phyloP scores from a whole-genome alignment of 805 yeast species.

The Wickerhamomyces pijperi region DNA sequence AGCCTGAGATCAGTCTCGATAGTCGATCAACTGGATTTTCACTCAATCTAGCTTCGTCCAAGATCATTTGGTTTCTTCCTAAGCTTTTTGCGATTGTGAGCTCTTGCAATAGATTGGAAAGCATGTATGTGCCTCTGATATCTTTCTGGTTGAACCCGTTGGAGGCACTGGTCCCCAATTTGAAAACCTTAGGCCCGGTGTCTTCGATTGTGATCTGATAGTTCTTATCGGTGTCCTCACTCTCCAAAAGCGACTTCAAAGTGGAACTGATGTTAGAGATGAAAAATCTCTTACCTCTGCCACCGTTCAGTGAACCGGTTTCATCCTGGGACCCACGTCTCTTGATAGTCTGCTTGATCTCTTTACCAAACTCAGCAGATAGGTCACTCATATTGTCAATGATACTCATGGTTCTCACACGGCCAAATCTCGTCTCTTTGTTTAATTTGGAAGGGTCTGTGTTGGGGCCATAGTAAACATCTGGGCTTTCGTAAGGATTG shows the following conservation, averaged over 20 bases:
- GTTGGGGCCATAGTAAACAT: slow-evolving; percentile 55
- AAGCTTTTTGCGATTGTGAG: slow-evolving; percentile 73
- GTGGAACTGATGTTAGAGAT: slow-evolving; percentile 70
- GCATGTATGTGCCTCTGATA: slow-evolving; percentile 81
- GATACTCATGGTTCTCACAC: slow-evolving; percentile 50
- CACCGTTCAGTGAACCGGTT: slow-evolving; percentile 21
- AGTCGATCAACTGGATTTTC: slow-evolving; percentile 82
- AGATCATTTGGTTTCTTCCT: slow-evolving; percentile 65
- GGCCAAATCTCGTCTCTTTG: slow-evolving; percentile 29
- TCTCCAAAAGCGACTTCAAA: slow-evolving; percentile 50
- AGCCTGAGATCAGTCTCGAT: slow-evolving; percentile 58
- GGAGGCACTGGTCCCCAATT: slow-evolving; percentile 75
- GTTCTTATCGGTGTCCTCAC: slow-evolving; percentile 80
- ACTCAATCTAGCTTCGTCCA: slow-evolving; percentile 74
- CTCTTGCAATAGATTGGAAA: slow-evolving; percentile 79
- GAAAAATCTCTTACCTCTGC: slow-evolving; percentile 38
- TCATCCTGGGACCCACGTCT: slow-evolving; percentile 50
- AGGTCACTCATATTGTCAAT: slow-evolving; percentile 17
- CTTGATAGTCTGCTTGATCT: slow-evolving; percentile 18
- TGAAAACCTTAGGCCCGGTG: slow-evolving; percentile 72
- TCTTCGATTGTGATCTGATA: slow-evolving; percentile 81
- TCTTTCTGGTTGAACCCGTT: slow-evolving; percentile 66
- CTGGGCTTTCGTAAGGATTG: slow-evolving; percentile 59
- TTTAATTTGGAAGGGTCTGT: slow-evolving; percentile 41
- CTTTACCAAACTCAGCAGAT: slow-evolving; percentile 12